Percentiles rank a stretch among this genome's conserved stretches.
These are phyloP conservation scores for Diaporthe vexans DNA, from an alignment of 2,329 filamentous ascomycete species.

Conservation along the genomic window DNA sequence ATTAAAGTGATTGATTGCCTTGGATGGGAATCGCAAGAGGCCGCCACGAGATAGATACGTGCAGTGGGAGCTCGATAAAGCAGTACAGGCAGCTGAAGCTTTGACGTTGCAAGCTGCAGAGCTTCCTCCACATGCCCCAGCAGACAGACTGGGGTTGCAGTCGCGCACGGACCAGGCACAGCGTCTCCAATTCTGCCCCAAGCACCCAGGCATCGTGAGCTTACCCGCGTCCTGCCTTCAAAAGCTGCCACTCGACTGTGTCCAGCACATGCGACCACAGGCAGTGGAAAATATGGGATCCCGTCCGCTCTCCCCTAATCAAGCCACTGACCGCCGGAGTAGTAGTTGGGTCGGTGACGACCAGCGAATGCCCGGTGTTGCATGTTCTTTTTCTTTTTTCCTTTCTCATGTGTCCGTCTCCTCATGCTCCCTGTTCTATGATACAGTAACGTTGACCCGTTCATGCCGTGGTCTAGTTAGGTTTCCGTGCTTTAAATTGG, in stretches of 20 bases:
- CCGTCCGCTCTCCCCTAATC: constrained; percentile 11
- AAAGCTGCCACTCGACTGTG: background rate
- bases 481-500: background rate
- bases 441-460: too few species aligned
- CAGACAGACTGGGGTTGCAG: background rate
- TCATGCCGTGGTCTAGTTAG: background rate
- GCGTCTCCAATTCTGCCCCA: background rate
- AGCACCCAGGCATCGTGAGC: background rate
- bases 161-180: background rate
- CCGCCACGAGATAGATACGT: background rate
- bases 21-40: background rate
- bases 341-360: constrained; percentile 20
- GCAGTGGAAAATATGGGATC: constrained; percentile 22
- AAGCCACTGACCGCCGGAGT: constrained; percentile 12
- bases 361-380: constrained; percentile 14
- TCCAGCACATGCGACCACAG: background rate
- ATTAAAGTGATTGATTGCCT: background rate
- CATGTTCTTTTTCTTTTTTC: background rate
- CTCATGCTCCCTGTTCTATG: background rate
- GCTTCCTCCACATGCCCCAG: constrained; percentile 16
- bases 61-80: background rate
- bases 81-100: background rate
- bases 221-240: background rate
- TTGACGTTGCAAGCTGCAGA: constrained; percentile 21
- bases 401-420: fast-evolving